Percentiles rank a stretch among this genome's conserved stretches.
Conservation (phyloP, 805 yeast species). For the Candida broadrunensis region DNA sequence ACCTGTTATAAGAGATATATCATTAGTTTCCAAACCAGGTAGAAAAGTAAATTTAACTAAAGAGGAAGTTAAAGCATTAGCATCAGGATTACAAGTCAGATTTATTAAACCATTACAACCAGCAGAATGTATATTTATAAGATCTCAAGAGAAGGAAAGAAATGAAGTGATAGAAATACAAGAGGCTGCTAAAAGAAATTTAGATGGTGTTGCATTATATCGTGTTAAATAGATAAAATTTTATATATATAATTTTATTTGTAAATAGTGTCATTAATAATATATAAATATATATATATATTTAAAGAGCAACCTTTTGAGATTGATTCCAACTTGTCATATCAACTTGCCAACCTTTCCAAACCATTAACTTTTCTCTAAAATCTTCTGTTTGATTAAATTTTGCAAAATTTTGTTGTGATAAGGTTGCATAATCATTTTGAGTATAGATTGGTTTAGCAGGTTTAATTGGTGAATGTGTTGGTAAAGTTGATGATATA, state of each 20-base stretch:
- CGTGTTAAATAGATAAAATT: conserved; percentile 49
- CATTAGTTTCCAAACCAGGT: conserved; percentile 81
- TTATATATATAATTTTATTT: background rate
- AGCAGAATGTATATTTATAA: conserved; percentile 81
- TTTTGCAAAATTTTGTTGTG: conserved; percentile 17
- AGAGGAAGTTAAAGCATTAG: conserved; percentile 66
- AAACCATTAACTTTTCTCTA: conserved; percentile 58
- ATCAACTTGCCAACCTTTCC: conserved; percentile 86
- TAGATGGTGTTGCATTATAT: conserved; percentile 78
- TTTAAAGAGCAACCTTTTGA: conserved; percentile 27
- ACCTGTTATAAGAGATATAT: conserved; percentile 71
- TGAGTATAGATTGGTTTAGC: conserved; percentile 27
- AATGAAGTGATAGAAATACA: conserved; percentile 66
- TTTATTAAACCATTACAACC: conserved; percentile 79
- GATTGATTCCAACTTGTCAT: conserved; percentile 76
- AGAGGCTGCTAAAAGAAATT: conserved; percentile 75
- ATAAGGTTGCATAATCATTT: conserved; percentile 27
- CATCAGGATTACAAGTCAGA: conserved; percentile 74
- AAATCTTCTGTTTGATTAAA: conserved; percentile 43
- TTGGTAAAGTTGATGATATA: background rate
- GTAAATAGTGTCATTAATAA: background rate
- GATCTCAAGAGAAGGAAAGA: conserved; percentile 31
- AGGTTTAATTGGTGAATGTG: conserved; percentile 10
- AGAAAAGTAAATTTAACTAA: conserved; percentile 63
- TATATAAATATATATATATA: conserved; percentile 1